phyloP scores from a whole-genome alignment of 495 filamentous ascomycete species.

The Lindgomyces ingoldianus region DNA sequence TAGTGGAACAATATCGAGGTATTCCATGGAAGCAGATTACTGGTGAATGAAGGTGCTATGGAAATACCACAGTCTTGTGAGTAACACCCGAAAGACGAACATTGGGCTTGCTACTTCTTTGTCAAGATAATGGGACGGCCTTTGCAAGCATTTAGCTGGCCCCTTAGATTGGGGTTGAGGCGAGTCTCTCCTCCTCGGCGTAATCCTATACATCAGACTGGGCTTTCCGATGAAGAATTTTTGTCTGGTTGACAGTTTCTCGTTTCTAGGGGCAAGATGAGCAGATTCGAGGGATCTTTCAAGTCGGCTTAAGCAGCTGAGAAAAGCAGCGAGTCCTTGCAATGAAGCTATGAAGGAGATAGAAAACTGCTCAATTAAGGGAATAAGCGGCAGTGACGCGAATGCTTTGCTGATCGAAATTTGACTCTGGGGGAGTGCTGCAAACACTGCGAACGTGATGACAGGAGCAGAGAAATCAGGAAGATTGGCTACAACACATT shows the following conservation, averaged over 20 bases:
- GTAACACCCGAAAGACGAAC: no score
- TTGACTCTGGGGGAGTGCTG: not conserved
- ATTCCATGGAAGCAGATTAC: no score
- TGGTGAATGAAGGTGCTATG: no score
- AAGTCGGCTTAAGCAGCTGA: not conserved
- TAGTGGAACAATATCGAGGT: not conserved
- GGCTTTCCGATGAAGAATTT: not conserved
- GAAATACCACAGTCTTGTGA: no score
- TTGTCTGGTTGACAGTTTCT: not conserved
- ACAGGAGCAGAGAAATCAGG: not conserved
- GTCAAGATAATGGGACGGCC: no score
- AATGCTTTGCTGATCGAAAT: not conserved
- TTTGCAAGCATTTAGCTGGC: no score
- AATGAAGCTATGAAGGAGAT: not conserved
- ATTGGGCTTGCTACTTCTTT: no score
- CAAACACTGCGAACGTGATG: not conserved
- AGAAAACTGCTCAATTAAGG: not conserved
- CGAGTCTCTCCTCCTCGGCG: no score
- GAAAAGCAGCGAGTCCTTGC: not conserved
- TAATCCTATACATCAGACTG: no score
- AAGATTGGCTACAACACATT: not conserved
- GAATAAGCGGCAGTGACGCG: not conserved
- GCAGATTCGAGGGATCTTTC: not conserved
- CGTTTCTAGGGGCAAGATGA: not conserved
- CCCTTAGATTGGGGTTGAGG: no score